A percentile compares a stretch with the other conserved stretches of the same genome.
Conservation (phyloP, 768 basidiomycete genomes). For the Podaxis sp. region DNA sequence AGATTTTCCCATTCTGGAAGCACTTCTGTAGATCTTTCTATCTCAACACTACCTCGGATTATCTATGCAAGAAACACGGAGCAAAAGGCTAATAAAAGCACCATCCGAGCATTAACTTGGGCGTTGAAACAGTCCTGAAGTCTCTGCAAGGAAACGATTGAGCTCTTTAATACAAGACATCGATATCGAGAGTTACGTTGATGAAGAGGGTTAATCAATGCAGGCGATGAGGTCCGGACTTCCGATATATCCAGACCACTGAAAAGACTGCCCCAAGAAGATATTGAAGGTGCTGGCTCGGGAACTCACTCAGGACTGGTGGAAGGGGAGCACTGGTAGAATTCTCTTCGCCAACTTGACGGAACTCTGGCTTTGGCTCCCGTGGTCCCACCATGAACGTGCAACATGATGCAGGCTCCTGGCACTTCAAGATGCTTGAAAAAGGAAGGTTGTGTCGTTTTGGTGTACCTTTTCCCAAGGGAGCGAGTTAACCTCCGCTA, state of each 20-base stretch:
- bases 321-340: neutral
- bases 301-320: neutral
- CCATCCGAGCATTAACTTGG: neutral
- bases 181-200: neutral
- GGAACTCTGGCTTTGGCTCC: neutral
- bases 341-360: neutral
- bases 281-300: neutral
- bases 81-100: neutral
- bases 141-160: neutral
- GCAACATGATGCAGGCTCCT: neutral
- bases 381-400: neutral
- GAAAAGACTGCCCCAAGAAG: neutral
- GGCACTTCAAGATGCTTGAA: neutral
- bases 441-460: neutral
- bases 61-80: neutral
- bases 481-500: neutral
- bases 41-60: neutral
- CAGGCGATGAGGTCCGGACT: neutral
- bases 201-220: too few relatives aligned
- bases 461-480: neutral
- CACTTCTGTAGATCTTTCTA: neutral
- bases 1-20: neutral
- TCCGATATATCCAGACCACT: neutral
- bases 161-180: neutral
- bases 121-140: neutral